Conservation (phyloP, 163 green algal species). For the Chlorella variabilis region DNA sequence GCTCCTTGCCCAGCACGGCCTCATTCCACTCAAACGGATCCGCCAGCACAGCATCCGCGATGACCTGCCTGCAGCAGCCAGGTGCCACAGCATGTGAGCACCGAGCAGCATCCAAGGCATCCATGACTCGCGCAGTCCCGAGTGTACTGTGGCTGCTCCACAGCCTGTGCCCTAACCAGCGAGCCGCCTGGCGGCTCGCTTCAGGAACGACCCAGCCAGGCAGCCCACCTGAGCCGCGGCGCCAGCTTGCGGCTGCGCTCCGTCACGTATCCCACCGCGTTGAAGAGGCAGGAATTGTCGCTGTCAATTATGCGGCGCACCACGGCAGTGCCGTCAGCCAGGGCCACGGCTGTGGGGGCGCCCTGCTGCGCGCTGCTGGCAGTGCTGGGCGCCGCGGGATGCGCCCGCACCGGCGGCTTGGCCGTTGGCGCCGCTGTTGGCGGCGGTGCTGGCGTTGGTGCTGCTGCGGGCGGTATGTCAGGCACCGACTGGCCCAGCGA, state of each 20-base stretch:
- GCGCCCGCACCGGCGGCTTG: slow-evolving; percentile 4
- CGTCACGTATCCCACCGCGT: slow-evolving; percentile 81
- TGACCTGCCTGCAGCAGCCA: slow-evolving; percentile 40
- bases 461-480: slow-evolving; percentile 3
- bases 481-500: slow-evolving; percentile 53
- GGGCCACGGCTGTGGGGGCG: slow-evolving; percentile 41
- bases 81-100: not conserved
- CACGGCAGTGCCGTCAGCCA: slow-evolving; percentile 71
- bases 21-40: slow-evolving; percentile 88
- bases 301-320: slow-evolving; percentile 69
- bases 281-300: slow-evolving; percentile 89
- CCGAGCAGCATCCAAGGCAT: too few species aligned
- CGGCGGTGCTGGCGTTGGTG: not conserved
- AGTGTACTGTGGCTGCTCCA: too few species aligned
- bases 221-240: slow-evolving; percentile 10
- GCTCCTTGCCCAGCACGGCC: slow-evolving; percentile 84
- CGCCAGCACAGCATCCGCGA: slow-evolving; percentile 71
- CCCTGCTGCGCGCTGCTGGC: slow-evolving; percentile 7
- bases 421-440: slow-evolving; percentile 13
- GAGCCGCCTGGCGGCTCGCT: too few species aligned
- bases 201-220: not conserved
- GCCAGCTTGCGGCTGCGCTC: slow-evolving; percentile 45
- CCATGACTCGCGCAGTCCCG: too few species aligned
- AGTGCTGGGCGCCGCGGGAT: not conserved
- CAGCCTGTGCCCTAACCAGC: too few species aligned